A percentile compares a stretch with the other conserved stretches of the same genome.
phyloP scores from a whole-genome alignment of 2,329 filamentous ascomycete species.

The Madurella fahalii region DNA sequence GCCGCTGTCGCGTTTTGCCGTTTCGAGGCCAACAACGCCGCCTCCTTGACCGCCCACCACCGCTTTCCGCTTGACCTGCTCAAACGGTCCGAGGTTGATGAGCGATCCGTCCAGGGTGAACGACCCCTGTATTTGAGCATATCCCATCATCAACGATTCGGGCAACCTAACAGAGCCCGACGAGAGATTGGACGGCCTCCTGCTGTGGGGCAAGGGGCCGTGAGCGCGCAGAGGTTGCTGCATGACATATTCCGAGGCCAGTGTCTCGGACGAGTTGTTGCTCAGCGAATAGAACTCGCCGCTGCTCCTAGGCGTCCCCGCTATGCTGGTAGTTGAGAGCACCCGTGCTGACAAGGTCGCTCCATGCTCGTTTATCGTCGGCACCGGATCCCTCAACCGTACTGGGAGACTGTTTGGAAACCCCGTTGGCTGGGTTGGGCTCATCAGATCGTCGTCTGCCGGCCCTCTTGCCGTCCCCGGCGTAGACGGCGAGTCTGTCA shows the following conservation, averaged over 20 bases:
- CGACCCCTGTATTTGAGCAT: constrained; percentile 86
- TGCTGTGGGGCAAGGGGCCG: constrained; percentile 42
- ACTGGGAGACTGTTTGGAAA: constrained; percentile 33
- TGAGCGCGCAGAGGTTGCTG: constrained; percentile 40
- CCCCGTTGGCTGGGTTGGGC: constrained; percentile 37
- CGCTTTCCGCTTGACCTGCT: constrained; percentile 92
- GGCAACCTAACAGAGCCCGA: constrained; percentile 47
- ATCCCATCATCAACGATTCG: constrained; percentile 95
- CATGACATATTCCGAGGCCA: constrained; percentile 81
- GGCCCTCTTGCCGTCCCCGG: constrained; percentile 30
- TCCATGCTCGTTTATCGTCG: constrained; percentile 52
- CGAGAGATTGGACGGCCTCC: constrained; percentile 44
- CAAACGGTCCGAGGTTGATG: constrained; percentile 83
- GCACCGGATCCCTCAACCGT: constrained; percentile 42
- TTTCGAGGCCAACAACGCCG: constrained; percentile 78
- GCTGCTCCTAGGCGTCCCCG: constrained; percentile 81
- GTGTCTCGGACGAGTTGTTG: constrained; percentile 90
- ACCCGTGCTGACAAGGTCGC: constrained; percentile 62
- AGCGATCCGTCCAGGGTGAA: constrained; percentile 90
- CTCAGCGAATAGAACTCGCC: constrained; percentile 93
- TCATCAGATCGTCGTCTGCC: constrained; percentile 36
- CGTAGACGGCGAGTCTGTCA: constrained; percentile 40
- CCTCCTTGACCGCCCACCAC: constrained; percentile 84
- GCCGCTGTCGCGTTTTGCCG: constrained; percentile 68
- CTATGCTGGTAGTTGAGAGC: constrained; percentile 71